Evolutionary conservation across 176 grass and related monocot genomes (phyloP), one percentile per base, ranked within the genome.

Genomic region (Aegilops sharonensis): DNA sequence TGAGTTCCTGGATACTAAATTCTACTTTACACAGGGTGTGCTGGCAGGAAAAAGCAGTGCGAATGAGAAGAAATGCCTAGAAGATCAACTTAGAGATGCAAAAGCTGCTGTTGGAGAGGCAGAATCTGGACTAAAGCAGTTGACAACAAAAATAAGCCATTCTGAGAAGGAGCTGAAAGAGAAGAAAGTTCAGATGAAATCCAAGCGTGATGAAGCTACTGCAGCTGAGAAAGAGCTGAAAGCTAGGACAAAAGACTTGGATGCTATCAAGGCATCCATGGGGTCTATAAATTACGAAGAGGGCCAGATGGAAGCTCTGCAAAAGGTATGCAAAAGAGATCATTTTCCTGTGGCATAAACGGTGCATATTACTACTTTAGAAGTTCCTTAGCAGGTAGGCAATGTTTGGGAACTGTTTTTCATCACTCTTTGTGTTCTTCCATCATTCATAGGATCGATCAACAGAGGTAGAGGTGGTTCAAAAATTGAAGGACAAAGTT

Each of bases 41-140:
- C 68, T 99, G 87, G 94, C 94, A 47, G 97, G 97, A 71, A 99
- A 99, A 86, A 99, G 87, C 45, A 99, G 83, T 25, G 90, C 88
- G 61, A 91, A 91, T 13, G 94, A 99, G 23, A 93, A 99, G 85
- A 99, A 99, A 89, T 99, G 97, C 72, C 82, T 99, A 68, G 97
- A 96, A 92, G 97, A 96, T 92, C 97, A 99, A 91, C 89, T 99
- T 62, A 92, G 97, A 71, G 97, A 99, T 83, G 97, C 94, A 79
- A 99, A 94, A 93, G 92, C 97, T 91, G 93, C 84, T 29, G 94
- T 92, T 93, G 97, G 97, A 63, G 90, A 94, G 67, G 84, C 90
- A 66, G 87, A 96, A 89, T 94, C 97, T 75, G 92, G 93, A 75
- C 42, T 96, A 61, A 92, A 96, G 83, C 92, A 92, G 45, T 75